Evolutionary conservation across 768 basidiomycete genomes (phyloP).

Genomic region (Dioszegia hungarica): DNA sequence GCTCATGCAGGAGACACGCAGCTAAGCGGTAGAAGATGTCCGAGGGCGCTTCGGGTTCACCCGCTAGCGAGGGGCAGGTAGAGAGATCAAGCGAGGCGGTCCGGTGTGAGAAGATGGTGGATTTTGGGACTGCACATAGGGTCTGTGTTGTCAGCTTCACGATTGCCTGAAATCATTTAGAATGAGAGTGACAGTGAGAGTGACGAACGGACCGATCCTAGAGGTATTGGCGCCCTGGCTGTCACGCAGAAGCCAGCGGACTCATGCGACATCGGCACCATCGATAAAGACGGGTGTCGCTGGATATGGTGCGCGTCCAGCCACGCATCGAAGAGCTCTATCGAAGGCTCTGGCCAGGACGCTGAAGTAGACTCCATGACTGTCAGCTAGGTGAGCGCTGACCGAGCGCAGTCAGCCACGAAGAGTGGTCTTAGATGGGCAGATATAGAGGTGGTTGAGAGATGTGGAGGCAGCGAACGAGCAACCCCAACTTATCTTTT

Average conservation of each 20-base stretch:
- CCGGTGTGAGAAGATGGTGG: conserved; percentile 32
- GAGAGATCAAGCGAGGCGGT: conserved; percentile 20
- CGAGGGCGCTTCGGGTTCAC: neutral
- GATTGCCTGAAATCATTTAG: neutral
- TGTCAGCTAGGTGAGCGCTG: too few relatives aligned
- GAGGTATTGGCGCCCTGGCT: neutral
- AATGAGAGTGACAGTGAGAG: neutral
- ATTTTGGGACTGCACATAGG: conserved; percentile 41
- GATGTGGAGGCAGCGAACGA: too few relatives aligned
- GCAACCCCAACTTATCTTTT: too few relatives aligned
- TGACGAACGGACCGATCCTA: neutral
- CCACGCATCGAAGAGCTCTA: neutral
- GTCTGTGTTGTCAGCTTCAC: neutral
- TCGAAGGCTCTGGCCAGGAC: neutral
- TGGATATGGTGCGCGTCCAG: neutral
- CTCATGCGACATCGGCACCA: neutral
- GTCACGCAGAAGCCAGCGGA: neutral
- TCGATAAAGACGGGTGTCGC: neutral
- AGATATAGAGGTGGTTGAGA: neutral
- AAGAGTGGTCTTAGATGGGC: neutral
- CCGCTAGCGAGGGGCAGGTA: neutral
- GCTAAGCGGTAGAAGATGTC: conserved; percentile 40
- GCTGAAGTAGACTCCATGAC: neutral
- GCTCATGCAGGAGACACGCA: conserved; percentile 47
- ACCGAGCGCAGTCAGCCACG: too few relatives aligned